A percentile compares a stretch with the other conserved stretches of the same genome.
Evolutionary conservation across 2,329 filamentous ascomycete species (phyloP).

Genomic region (Bimuria novae-zelandiae): DNA sequence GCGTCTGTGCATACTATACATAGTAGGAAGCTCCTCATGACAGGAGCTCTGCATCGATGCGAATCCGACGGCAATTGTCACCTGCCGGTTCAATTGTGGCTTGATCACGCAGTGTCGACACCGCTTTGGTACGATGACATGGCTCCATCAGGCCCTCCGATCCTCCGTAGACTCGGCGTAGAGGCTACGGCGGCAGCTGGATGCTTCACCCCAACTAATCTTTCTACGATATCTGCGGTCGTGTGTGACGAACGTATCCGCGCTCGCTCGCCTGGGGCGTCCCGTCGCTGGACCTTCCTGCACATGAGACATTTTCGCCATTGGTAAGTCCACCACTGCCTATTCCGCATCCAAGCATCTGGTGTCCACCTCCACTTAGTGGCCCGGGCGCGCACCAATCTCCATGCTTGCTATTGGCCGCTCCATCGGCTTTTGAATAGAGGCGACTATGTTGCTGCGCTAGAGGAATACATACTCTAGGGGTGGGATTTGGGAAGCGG

Average conservation of each 20-base stretch:
- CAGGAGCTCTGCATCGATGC: neutral
- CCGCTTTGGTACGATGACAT: neutral
- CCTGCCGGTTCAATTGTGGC: too few relatives aligned
- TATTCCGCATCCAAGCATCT: constrained; percentile 11
- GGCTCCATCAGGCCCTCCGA: neutral
- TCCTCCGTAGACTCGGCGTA: neutral
- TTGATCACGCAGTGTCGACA: neutral
- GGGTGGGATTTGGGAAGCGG: neutral
- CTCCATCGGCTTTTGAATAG: neutral
- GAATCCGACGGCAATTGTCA: too few relatives aligned
- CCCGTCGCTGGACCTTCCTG: constrained; percentile 15
- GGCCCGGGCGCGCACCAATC: neutral
- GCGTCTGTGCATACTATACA: neutral
- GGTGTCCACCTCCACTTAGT: neutral
- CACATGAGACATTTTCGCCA: constrained; percentile 41
- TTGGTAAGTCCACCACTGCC: constrained; percentile 24
- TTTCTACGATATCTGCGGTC: neutral
- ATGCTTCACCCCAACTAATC: neutral
- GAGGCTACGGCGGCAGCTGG: constrained; percentile 6
- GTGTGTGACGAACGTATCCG: constrained; percentile 5
- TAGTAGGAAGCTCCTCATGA: neutral
- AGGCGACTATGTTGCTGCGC: neutral
- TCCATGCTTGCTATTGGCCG: neutral
- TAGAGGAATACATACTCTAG: neutral
- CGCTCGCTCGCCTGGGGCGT: constrained; percentile 5